Evolutionary conservation across 2,329 filamentous ascomycete genomes (phyloP).

Genomic region (Lasiodiplodia theobromae): DNA sequence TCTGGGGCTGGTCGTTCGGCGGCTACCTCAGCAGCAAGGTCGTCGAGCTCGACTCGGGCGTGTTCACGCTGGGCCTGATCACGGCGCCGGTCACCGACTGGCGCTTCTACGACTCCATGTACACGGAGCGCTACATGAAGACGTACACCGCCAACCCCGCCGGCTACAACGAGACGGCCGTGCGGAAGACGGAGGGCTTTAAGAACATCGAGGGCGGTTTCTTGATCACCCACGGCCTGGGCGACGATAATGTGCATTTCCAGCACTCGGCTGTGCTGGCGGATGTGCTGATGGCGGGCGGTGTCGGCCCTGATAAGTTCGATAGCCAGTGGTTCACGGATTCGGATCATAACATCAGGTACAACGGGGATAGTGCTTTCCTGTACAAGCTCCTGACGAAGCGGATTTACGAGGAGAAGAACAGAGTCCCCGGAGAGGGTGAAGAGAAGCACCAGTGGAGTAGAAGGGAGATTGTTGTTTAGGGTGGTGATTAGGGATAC

Average conservation of each 20-base stretch:
- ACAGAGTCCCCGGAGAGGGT: constrained; percentile 43
- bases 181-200: constrained; percentile 66
- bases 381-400: constrained; percentile 70
- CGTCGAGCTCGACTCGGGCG: constrained; percentile 66
- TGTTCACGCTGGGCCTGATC: constrained; percentile 69
- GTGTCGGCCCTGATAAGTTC: constrained; percentile 68
- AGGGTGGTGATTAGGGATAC: neutral
- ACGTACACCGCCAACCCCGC: constrained; percentile 61
- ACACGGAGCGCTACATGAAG: constrained; percentile 78
- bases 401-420: constrained; percentile 68
- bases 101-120: constrained; percentile 75
- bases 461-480: constrained; percentile 7
- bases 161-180: constrained; percentile 68
- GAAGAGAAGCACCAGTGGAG: constrained; percentile 20
- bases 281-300: constrained; percentile 66
- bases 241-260: constrained; percentile 76
- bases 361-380: constrained; percentile 63
- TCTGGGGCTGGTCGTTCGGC: constrained; percentile 74
- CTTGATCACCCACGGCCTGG: constrained; percentile 69
- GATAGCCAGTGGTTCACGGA: constrained; percentile 67
- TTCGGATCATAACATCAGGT: constrained; percentile 66
- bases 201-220: constrained; percentile 67
- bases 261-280: constrained; percentile 69
- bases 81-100: constrained; percentile 73
- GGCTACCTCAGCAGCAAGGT: constrained; percentile 73